Evolutionary conservation across 2,329 filamentous ascomycete genomes (phyloP).

Genomic region (Cladosporium velox): DNA sequence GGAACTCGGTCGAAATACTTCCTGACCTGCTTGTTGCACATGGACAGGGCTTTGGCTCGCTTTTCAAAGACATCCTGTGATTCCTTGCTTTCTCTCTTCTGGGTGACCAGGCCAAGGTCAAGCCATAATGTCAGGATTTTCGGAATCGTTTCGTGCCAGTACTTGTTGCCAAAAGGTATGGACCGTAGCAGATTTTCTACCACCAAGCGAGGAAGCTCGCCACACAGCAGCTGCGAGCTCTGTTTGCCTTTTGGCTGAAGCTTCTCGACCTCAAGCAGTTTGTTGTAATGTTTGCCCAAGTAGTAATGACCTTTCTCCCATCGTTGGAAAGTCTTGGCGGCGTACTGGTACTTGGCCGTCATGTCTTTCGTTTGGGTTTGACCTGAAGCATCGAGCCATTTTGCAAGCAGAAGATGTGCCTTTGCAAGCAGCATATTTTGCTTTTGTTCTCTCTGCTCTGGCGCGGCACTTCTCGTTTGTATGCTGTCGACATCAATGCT

Average conservation of each 20-base stretch:
- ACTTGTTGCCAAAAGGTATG: conserved; percentile 86
- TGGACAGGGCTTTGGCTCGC: conserved; percentile 66
- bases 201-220: conserved; percentile 82
- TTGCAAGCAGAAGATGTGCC: conserved; percentile 85
- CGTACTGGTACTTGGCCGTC: conserved; percentile 78
- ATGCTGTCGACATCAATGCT: conserved; percentile 8
- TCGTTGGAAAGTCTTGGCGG: conserved; percentile 65
- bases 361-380: conserved; percentile 84
- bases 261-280: conserved; percentile 87
- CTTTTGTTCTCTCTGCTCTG: conserved; percentile 42
- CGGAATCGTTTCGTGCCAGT: conserved; percentile 91
- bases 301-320: conserved; percentile 99
- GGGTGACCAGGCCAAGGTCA: conserved; percentile 73
- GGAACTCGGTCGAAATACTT: conserved; percentile 76
- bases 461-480: not conserved
- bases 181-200: conserved; percentile 93
- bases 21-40: conserved; percentile 72
- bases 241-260: conserved; percentile 74
- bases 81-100: conserved; percentile 41
- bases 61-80: conserved; percentile 17
- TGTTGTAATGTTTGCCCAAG: conserved; percentile 95
- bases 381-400: conserved; percentile 94
- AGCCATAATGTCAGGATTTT: conserved; percentile 92
- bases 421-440: conserved; percentile 68
- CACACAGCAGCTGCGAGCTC: conserved; percentile 58